Conservation (phyloP, 805 yeast species). For the Metschnikowia cerradonensis region DNA sequence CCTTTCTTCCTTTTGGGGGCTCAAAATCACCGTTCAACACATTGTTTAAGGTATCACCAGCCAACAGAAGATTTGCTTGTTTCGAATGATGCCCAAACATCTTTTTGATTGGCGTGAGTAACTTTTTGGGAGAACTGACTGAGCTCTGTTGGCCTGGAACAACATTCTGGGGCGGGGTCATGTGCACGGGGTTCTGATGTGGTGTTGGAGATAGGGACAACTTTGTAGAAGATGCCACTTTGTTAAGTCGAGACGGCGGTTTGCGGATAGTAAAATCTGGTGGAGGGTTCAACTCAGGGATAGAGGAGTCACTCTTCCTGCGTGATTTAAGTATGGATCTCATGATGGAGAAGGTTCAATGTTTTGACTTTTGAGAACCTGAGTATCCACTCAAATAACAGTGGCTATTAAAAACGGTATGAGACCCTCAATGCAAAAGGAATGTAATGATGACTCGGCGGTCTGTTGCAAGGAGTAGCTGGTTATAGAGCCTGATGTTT, state of each 20-base stretch:
- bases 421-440: not conserved
- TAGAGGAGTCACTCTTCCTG: constrained; percentile 16
- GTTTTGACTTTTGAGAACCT: not conserved
- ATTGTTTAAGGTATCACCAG: constrained; percentile 13
- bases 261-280: constrained; percentile 1
- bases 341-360: constrained; percentile 7
- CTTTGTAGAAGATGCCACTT: not conserved
- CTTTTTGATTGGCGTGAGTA: constrained; percentile 35
- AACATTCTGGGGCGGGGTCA: constrained; percentile 12
- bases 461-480: not conserved
- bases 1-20: constrained; percentile 11
- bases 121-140: constrained; percentile 32
- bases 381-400: not conserved
- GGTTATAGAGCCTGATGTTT: not conserved
- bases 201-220: not conserved
- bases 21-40: constrained; percentile 11
- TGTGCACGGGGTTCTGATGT: not conserved
- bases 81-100: constrained; percentile 23
- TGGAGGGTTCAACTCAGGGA: constrained; percentile 13
- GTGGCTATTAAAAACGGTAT: not conserved
- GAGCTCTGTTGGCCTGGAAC: constrained; percentile 8
- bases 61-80: constrained; percentile 4
- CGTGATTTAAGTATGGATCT: constrained; percentile 18
- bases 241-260: not conserved
- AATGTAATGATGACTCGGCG: not conserved